Conservation (phyloP, 495 filamentous ascomycete species). For the Aspergillus baeticus region DNA sequence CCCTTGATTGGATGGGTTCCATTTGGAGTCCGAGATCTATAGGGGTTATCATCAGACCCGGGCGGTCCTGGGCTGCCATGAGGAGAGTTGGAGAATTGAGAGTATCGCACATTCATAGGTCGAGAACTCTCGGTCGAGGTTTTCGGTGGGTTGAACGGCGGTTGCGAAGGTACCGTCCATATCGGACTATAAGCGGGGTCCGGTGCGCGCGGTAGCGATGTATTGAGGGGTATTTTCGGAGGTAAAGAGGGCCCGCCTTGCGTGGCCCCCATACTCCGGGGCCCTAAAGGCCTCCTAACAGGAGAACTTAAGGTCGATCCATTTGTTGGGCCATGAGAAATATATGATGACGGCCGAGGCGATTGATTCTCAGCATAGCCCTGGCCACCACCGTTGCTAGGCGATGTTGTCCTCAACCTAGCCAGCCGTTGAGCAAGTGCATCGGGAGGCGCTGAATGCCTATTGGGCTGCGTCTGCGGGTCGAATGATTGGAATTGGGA, state of each 20-base stretch:
- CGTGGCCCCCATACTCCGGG: slow-evolving; percentile 55
- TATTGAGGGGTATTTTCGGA: slow-evolving; percentile 56
- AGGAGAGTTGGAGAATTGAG: slow-evolving; percentile 38
- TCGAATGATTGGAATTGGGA: slow-evolving; percentile 34
- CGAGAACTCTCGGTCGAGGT: slow-evolving; percentile 44
- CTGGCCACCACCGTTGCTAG: slow-evolving; percentile 17
- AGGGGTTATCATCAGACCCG: slow-evolving; percentile 40
- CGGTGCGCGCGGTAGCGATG: slow-evolving; percentile 70
- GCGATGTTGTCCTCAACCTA: slow-evolving; percentile 33
- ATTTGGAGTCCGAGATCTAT: slow-evolving; percentile 45
- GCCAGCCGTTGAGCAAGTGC: slow-evolving; percentile 47
- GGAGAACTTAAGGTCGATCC: slow-evolving; percentile 25
- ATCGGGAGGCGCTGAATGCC: slow-evolving; percentile 32
- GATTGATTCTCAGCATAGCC: slow-evolving; percentile 29
- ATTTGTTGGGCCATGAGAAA: slow-evolving; percentile 17
- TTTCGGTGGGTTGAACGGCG: slow-evolving; percentile 49
- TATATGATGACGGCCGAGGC: slow-evolving; percentile 26
- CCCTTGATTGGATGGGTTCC: slow-evolving; percentile 33
- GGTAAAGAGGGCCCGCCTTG: slow-evolving; percentile 45
- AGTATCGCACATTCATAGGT: slow-evolving; percentile 36
- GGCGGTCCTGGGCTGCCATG: slow-evolving; percentile 37
- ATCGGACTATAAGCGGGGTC: slow-evolving; percentile 83
- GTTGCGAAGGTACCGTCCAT: slow-evolving; percentile 42
- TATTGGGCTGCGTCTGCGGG: slow-evolving; percentile 18
- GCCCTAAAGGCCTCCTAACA: slow-evolving; percentile 46